Evolutionary conservation across 257 asterid genomes (phyloP).

Genomic region (Gentiana straminea): DNA sequence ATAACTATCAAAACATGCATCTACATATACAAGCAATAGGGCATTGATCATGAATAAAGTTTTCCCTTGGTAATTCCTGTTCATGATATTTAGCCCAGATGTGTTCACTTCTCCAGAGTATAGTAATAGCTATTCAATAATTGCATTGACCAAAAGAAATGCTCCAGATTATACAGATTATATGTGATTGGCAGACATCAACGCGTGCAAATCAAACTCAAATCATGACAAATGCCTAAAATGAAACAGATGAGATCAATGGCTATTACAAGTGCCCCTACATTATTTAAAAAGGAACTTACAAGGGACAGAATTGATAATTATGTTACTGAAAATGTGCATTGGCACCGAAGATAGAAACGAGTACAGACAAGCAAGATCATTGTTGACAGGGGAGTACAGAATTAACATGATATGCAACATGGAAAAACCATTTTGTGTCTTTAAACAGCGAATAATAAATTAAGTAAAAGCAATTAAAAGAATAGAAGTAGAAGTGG

Average conservation of each 20-base stretch:
- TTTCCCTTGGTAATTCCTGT: background rate
- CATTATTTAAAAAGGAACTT: background rate
- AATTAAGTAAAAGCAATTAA: constrained; percentile 5
- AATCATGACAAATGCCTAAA: background rate
- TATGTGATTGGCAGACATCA: too few species aligned
- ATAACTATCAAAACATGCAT: too few species aligned
- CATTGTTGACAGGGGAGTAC: background rate
- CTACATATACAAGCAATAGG: too few species aligned
- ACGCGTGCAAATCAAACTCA: background rate
- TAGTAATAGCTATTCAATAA: background rate
- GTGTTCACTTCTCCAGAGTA: background rate
- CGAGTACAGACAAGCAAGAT: background rate
- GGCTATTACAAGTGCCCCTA: too few species aligned
- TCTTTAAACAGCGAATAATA: background rate
- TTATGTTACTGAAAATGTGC: too few species aligned
- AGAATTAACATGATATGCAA: background rate
- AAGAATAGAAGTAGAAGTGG: background rate
- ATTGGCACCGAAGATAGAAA: background rate
- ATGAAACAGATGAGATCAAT: background rate
- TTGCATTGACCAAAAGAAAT: too few species aligned
- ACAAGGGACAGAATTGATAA: background rate
- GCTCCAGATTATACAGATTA: too few species aligned
- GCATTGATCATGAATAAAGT: background rate
- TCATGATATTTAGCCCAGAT: constrained; percentile 1
- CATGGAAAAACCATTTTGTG: background rate